These are phyloP conservation scores for Myriosclerotinia curreyana DNA, from an alignment of 2,329 filamentous ascomycete species.

Conservation along the genomic window DNA sequence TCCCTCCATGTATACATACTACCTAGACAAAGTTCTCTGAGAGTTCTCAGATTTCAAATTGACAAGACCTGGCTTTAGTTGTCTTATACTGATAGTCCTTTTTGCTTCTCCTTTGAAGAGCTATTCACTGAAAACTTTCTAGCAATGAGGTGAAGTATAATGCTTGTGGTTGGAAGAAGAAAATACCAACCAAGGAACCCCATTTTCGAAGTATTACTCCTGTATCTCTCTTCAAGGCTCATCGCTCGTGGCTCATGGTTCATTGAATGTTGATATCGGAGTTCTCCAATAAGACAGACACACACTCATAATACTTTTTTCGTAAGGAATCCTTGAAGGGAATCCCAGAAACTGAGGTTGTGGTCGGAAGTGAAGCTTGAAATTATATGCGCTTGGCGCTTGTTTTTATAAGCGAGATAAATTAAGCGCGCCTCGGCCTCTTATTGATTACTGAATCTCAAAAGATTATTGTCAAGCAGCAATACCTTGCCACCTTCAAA, in stretches of 20 bases:
- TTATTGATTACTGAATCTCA: constrained; percentile 3
- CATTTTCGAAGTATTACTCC: not conserved
- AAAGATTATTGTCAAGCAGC: constrained; percentile 13
- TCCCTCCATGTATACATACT: not conserved
- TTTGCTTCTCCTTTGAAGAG: rapidly evolving
- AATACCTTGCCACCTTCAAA: constrained; percentile 15
- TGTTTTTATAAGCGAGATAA: not conserved
- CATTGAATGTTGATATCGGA: not conserved
- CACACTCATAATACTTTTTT: not conserved
- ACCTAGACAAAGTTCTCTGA: not conserved
- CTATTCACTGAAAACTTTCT: not conserved
- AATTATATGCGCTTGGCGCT: not conserved
- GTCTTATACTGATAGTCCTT: too few relatives aligned
- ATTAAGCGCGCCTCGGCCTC: constrained; percentile 8
- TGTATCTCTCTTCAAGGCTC: not conserved
- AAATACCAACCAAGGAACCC: not conserved
- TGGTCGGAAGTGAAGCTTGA: not conserved
- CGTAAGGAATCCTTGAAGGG: not conserved
- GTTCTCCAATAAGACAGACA: not conserved
- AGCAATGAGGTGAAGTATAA: not conserved
- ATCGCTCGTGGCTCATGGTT: too few relatives aligned
- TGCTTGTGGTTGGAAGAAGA: not conserved
- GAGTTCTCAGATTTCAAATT: too few relatives aligned
- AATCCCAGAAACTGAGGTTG: not conserved
- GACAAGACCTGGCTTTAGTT: not conserved